Conservation (phyloP, 352 stramenopile species). For the Phytopythium helicoides region DNA sequence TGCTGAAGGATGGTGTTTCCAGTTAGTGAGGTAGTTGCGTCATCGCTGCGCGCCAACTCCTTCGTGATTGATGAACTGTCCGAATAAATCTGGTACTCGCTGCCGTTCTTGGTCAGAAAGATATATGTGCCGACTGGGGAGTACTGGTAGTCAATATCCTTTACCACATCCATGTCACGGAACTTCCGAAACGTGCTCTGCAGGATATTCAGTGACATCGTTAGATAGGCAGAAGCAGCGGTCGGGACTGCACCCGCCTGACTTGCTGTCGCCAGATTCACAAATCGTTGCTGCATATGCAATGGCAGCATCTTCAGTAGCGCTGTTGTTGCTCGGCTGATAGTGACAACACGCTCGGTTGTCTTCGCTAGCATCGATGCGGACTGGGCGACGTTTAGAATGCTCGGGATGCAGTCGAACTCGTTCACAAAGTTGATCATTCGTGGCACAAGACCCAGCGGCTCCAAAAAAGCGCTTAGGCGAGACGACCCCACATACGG, state of each 20-base stretch:
- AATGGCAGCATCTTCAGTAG: slow-evolving; percentile 69
- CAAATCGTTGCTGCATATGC: slow-evolving; percentile 69
- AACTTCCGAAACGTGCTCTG: slow-evolving; percentile 84
- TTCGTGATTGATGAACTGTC: slow-evolving; percentile 38
- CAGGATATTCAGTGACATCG: slow-evolving; percentile 77
- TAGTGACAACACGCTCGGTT: slow-evolving; percentile 72
- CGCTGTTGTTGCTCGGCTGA: slow-evolving; percentile 77
- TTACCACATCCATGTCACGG: slow-evolving; percentile 70
- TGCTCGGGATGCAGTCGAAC: slow-evolving; percentile 82
- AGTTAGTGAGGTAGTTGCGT: slow-evolving; percentile 51
- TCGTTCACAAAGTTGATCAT: slow-evolving; percentile 85
- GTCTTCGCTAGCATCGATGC: slow-evolving; percentile 76
- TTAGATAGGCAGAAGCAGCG: slow-evolving; percentile 69
- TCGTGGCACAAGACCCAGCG: slow-evolving; percentile 45
- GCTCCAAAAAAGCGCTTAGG: slow-evolving; percentile 42
- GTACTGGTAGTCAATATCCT: slow-evolving; percentile 77
- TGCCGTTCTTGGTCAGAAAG: slow-evolving; percentile 63
- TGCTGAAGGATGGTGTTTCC: slow-evolving; percentile 80
- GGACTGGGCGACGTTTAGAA: slow-evolving; percentile 81
- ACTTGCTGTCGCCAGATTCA: slow-evolving; percentile 27
- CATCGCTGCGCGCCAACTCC: slow-evolving; percentile 42
- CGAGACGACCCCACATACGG: slow-evolving; percentile 63
- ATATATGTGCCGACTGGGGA: slow-evolving; percentile 72
- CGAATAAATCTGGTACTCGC: slow-evolving; percentile 50
- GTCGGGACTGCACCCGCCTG: slow-evolving; percentile 23